Conservation (phyloP, 129 eudicot genomes). For the Silybum marianum region DNA sequence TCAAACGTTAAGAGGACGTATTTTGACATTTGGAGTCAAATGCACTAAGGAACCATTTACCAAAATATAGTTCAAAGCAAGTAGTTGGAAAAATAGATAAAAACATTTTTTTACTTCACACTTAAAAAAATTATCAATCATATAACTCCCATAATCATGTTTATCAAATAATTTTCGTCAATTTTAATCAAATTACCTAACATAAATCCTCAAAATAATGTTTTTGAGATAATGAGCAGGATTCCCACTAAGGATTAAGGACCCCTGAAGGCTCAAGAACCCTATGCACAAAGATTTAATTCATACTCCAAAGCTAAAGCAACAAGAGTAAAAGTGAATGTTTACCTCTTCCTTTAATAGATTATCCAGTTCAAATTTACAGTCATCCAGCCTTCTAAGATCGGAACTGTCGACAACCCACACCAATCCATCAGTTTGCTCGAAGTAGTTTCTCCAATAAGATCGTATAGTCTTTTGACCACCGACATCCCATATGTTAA, state of each 20-base stretch:
- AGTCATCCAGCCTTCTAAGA: conserved; percentile 84
- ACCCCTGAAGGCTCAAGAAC: background rate
- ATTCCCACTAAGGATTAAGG: background rate
- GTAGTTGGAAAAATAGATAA: background rate
- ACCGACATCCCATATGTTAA: conserved; percentile 98
- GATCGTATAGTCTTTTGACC: conserved; percentile 94
- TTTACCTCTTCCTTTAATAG: conserved; percentile 92
- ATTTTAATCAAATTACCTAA: background rate
- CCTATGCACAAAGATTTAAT: conserved; percentile 2
- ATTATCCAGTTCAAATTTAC: conserved; percentile 85
- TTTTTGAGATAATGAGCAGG: background rate
- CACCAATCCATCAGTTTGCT: conserved; percentile 95
- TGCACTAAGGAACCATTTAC: background rate
- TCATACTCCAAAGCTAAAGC: background rate
- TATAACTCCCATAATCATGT: background rate
- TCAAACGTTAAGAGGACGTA: background rate
- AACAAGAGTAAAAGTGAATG: conserved; percentile 7
- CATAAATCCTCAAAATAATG: background rate
- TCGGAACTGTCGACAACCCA: conserved; percentile 99
- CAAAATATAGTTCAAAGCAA: background rate
- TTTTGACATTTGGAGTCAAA: background rate
- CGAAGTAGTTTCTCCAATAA: conserved; percentile 98
- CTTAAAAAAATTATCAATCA: background rate
- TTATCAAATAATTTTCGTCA: background rate
- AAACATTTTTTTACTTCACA: background rate